A percentile compares a stretch with the other conserved stretches of the same genome.
Conservation (phyloP, 1,284 basidiomycete genomes). For the Trichosporon sp. region DNA sequence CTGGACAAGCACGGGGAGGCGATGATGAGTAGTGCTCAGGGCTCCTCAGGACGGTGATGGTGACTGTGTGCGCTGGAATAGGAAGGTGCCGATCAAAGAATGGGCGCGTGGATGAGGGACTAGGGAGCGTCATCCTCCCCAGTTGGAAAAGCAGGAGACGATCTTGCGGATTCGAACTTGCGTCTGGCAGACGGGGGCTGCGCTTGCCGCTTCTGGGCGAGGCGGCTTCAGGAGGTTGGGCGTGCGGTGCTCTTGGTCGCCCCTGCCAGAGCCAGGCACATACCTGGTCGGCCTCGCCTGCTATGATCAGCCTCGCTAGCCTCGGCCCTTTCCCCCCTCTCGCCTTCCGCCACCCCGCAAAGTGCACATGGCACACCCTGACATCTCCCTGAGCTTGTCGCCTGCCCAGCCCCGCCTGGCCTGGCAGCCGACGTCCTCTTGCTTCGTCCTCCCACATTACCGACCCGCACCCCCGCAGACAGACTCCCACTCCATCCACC, state of each 20-base stretch:
- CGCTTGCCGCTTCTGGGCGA: neutral
- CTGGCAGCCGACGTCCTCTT: neutral
- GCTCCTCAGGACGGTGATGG: neutral
- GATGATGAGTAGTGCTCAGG: neutral
- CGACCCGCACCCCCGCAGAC: neutral
- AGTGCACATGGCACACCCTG: neutral
- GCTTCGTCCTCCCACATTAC: constrained; percentile 19
- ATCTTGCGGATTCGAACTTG: constrained; percentile 14
- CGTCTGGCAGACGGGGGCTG: neutral
- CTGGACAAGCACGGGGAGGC: neutral
- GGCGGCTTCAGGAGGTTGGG: neutral
- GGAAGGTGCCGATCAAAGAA: neutral
- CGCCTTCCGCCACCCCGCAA: constrained; percentile 14
- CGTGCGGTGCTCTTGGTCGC: neutral
- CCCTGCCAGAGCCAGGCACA: neutral
- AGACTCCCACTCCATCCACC: constrained; percentile 7
- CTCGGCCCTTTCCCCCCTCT: neutral
- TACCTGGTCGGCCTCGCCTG: neutral
- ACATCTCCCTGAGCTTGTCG: neutral
- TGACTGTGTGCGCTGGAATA: neutral
- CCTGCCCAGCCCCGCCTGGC: neutral
- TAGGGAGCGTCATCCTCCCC: neutral
- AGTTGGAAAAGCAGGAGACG: constrained; percentile 16
- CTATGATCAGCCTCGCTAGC: neutral
- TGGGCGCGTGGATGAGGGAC: neutral